Base-by-base conservation (phyloP, 306 rosid genomes). In the Canavalia ensiformis region DNA sequence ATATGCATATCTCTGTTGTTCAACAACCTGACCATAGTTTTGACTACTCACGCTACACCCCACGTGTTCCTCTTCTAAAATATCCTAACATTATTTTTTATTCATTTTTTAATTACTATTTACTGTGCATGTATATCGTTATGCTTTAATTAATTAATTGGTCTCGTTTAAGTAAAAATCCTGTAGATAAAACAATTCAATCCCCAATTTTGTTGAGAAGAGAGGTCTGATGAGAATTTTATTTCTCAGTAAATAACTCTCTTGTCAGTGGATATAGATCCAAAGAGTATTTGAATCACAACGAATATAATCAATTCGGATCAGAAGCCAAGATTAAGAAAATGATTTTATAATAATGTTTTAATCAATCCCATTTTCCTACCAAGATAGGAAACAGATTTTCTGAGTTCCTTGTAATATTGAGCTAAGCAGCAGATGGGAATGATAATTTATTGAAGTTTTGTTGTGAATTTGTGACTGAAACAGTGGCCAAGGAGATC, bases 401-500 rank as follows among this genome's bases (percentile, higher is more conserved):
- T 8, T 54, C 3, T 5, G 4, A 6, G 5, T 66, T 5, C 12
- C 6, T n/a, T 39, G 0, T n/a, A 37, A 0, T 7, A 29, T 51
- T 25, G 83, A 56, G 10, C 44, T 69, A 69, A 69, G 62, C 9
- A 68, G 37, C 5, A 49, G 86, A 67, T 6, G 86, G 90, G 12
- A 87, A 55, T 54, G 88, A 29, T 5, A 68, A 62, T 12, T 68
- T 73, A 81, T 82, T 31, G 46, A 62, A 71, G 2, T 39, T 56
- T 10, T 62, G 63, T 2, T 73, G 51, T 73, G 68, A 62, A 68
- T 42, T 51, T 2, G 70, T 70, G 39, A 89, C 77, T 8, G 88
- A 83, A 55, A 90, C 86, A 59, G 79, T 83, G 82, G 75, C 58
- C 84, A 87, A 76, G 35, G 90, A 83, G 66, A 90, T 76, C 4